Evolutionary conservation across 2,329 filamentous ascomycete species (phyloP).

Genomic region (Trichoderma asperellum): DNA sequence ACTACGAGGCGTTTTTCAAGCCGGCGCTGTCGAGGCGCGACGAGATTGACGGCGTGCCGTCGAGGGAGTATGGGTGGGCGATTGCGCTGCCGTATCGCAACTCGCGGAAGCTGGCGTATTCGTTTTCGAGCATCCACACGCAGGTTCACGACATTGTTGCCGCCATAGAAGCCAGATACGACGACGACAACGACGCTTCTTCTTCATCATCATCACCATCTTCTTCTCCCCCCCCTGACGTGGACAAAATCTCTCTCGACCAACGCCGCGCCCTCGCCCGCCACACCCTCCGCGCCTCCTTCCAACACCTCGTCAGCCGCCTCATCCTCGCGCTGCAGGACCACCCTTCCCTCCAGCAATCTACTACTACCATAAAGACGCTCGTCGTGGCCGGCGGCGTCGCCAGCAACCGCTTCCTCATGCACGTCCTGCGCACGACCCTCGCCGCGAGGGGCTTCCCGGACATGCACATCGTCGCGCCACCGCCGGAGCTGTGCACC

Average conservation of each 20-base stretch:
- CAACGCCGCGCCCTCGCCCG: slow-evolving; percentile 72
- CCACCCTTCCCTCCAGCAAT: slow-evolving; percentile 35
- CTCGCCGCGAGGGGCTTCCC: slow-evolving; percentile 69
- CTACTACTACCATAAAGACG: slow-evolving; percentile 43
- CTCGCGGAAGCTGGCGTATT: slow-evolving; percentile 64
- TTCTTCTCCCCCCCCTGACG: background rate
- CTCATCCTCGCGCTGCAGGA: slow-evolving; percentile 67
- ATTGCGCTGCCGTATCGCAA: slow-evolving; percentile 68
- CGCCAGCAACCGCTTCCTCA: slow-evolving; percentile 80
- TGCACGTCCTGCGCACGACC: slow-evolving; percentile 61
- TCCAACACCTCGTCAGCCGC: slow-evolving; percentile 82
- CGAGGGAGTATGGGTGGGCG: slow-evolving; percentile 58
- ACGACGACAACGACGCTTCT: background rate
- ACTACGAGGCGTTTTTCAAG: slow-evolving; percentile 50
- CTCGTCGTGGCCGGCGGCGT: slow-evolving; percentile 90
- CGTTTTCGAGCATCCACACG: slow-evolving; percentile 71
- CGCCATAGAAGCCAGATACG: slow-evolving; percentile 28
- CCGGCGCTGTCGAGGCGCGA: slow-evolving; percentile 62
- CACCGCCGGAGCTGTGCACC: slow-evolving; percentile 79
- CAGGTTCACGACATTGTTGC: slow-evolving; percentile 52
- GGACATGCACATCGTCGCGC: slow-evolving; percentile 67
- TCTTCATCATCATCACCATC: background rate
- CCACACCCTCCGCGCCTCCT: slow-evolving; percentile 77
- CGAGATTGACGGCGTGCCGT: slow-evolving; percentile 54
- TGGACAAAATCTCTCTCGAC: slow-evolving; percentile 47